Evolutionary conservation across 768 basidiomycete species (phyloP), one percentile per base, ranked within the genome.

Genomic region (Coprinopsis marcescibilis): DNA sequence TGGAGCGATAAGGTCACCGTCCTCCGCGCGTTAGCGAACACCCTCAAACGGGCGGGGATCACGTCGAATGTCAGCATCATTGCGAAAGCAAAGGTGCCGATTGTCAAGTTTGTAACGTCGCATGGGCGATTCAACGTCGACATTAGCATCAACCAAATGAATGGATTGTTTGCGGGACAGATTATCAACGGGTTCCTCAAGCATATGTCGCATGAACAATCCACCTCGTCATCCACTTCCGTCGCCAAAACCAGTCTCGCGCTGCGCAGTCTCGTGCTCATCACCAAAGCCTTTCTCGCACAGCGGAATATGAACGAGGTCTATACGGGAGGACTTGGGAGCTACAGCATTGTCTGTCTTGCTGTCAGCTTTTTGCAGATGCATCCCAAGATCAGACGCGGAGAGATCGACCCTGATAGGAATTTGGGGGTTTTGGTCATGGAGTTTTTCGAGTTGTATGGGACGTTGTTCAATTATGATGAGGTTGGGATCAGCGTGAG

Each of bases 401-500:
- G 82, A 0, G 89, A 94, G 64, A 89, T 99, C 23, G 82, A 94
- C 55, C 80, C 92, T 0, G 80, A 83, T 54, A 72, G 78, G 56
- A 98, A 98, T 58, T 72, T 98, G 8, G 96, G 96, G 1, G 88
- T 94, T n/a, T 68, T 99, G 45, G 76, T 96, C 36, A 79, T 97
- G 73, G 96, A 99, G 65, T 97, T 98, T 61, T 96, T 98, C 59
- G 94, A 98, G 70, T 72, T 95, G 11, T 98, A 98, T 62, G 95
- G 94, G 13, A 71, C 75, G 40, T 81, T 82, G 62, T 98, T 97
- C 76, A 93, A 94, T 63, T 96, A 91, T 55, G 79, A 85, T 45
- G 82, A 89, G 58, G 81, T 85, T 14, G 95, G 95, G 7, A 89
- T 99, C 52, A 92, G 90, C 11, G 62, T 98, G 17, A 76, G 85